Evolutionary conservation across 805 yeast genomes (phyloP).

Genomic region (Babjeviella inositovora): DNA sequence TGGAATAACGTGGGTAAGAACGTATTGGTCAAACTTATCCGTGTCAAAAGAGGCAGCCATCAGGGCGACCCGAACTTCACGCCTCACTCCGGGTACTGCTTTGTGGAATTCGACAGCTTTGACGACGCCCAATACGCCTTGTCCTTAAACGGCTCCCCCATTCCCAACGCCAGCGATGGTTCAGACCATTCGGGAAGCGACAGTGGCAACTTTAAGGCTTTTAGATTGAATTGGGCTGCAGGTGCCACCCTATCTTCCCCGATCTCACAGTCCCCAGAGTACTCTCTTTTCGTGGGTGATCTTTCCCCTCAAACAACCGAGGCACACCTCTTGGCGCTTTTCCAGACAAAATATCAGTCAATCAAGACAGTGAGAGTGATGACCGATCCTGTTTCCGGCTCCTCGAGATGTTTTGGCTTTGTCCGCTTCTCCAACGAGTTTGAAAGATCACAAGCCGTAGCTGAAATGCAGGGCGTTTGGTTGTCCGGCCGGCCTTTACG

Average conservation of each 20-base stretch:
- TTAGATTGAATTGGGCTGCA: conserved; percentile 72
- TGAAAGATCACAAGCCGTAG: conserved; percentile 52
- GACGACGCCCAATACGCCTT: conserved; percentile 59
- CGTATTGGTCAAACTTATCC: conserved; percentile 55
- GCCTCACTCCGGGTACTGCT: conserved; percentile 44
- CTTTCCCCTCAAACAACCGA: conserved; percentile 66
- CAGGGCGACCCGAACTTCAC: too few relatives aligned
- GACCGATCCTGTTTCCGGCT: conserved; percentile 73
- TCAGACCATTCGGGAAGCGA: conserved; percentile 28
- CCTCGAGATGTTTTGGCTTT: conserved; percentile 69
- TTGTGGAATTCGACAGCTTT: conserved; percentile 55
- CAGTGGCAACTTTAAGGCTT: conserved; percentile 32
- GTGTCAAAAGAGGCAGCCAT: conserved; percentile 25
- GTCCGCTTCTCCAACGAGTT: conserved; percentile 59
- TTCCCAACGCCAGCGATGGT: conserved; percentile 52
- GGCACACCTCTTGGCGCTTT: conserved; percentile 58
- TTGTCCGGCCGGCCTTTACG: conserved; percentile 64
- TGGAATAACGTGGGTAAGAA: conserved; percentile 40
- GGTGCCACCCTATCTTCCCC: conserved; percentile 66
- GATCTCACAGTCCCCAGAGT: conserved; percentile 61
- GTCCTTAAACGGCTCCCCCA: conserved; percentile 43
- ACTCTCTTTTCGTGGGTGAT: conserved; percentile 71
- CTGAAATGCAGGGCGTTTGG: conserved; percentile 70
- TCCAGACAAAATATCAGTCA: conserved; percentile 48
- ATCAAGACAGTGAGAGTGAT: conserved; percentile 72